These are phyloP conservation scores for Salvia miltiorrhiza DNA, from an alignment of 257 asterid species.

Conservation along the genomic window DNA sequence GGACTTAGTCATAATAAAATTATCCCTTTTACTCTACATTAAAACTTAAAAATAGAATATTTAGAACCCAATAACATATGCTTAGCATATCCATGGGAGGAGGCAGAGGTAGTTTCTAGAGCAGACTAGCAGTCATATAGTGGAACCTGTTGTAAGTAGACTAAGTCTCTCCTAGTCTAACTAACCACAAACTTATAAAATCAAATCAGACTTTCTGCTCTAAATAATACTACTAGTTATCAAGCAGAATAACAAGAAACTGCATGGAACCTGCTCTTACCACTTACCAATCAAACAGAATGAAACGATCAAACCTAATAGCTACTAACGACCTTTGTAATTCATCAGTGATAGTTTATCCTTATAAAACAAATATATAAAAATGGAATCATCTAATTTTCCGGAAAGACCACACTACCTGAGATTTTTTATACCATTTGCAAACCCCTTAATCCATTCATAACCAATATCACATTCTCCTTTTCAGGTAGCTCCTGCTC, in stretches of 20 bases:
- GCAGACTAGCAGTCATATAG: neutral
- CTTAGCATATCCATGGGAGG: neutral
- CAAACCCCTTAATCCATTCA: neutral
- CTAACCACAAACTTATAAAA: neutral
- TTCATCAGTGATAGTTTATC: neutral
- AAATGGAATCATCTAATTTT: neutral
- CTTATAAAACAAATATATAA: neutral
- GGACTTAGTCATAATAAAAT: neutral
- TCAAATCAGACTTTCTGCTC: neutral
- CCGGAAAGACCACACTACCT: neutral
- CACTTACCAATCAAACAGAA: slow-evolving; percentile 4
- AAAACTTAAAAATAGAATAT: neutral
- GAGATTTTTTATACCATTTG: neutral
- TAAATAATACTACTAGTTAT: neutral
- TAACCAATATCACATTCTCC: neutral
- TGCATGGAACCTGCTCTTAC: neutral
- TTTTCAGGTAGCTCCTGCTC: neutral
- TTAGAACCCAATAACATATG: neutral
- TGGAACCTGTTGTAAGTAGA: neutral
- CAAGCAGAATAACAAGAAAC: neutral
- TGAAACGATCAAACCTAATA: neutral
- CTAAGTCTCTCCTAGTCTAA: neutral
- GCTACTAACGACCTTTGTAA: neutral
- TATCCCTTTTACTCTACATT: neutral
- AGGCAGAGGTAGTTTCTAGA: neutral